Base-by-base conservation (phyloP, 768 basidiomycete genomes). In the Hypholoma fasciculare region DNA sequence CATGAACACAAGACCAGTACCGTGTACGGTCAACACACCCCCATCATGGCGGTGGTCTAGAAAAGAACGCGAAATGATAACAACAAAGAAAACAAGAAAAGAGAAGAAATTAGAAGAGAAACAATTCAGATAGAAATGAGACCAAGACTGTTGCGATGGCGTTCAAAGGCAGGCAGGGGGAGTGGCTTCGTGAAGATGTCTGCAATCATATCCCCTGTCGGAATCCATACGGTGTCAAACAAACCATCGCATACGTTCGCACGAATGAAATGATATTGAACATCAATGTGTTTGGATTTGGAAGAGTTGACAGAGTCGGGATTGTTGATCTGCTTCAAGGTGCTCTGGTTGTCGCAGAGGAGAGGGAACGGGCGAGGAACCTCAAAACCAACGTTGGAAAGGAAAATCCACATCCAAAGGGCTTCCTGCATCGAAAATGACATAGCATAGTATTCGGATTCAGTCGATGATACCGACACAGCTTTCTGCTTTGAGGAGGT, bases 121-220 rank as follows among this genome's bases (percentile, higher is more conserved):
- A 40, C 4, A n/a, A 40, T 13, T 14, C n/a, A 40, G 12, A 40
- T 40, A 40, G 12, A n/a, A 40, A 40, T 4, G 12, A 40, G 39
- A 4, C 39, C 39, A n/a, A 40, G 39, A 40, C 39, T 40, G n/a
- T n/a, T 13, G 12, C 39, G 12, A 11, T 40, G 39, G 4, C n/a
- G 12, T 17, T 12, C 11, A 38, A 57, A 52, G 23, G 23, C 23
- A 7, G 57, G 50, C 17, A 52, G 19, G 4, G 59, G 56, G 0
- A 76, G 67, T 1, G 67, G 53, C 58, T 80, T 79, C 0, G 74
- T 79, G 54, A 80, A 69, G 1, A 73, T 62, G 63, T 79, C 78
- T 1, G 78, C 75, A 4, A 63, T 37, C 61, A 73, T 76, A 16
- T 74, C 63, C 0, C 34, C 51, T 0, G 74, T 74, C 4, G 73